A percentile compares a stretch with the other conserved stretches of the same genome.
These are phyloP conservation scores for Jaminaea rosea DNA, from an alignment of 1,284 basidiomycete genomes.

Conservation along the genomic window DNA sequence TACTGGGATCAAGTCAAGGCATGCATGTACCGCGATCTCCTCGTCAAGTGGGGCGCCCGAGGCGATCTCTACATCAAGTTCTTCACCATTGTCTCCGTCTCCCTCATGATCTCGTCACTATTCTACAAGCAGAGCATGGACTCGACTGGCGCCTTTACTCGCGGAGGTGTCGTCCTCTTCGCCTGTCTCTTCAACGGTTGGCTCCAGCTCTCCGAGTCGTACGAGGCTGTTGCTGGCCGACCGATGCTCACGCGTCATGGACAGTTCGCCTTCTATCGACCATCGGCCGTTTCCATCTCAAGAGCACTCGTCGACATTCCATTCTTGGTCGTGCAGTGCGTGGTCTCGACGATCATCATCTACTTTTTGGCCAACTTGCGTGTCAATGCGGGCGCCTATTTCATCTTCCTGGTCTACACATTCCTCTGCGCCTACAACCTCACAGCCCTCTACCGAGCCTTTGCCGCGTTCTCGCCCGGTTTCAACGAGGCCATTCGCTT, in stretches of 20 bases:
- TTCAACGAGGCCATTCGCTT: constrained; percentile 54
- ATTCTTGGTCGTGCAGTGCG: constrained; percentile 55
- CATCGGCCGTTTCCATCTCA: constrained; percentile 53
- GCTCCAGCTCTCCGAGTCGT: constrained; percentile 55
- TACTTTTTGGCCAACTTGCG: constrained; percentile 60
- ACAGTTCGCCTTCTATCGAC: constrained; percentile 49
- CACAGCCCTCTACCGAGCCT: constrained; percentile 40
- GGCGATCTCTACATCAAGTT: constrained; percentile 27
- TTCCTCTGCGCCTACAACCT: constrained; percentile 25
- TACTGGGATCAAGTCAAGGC: constrained; percentile 26
- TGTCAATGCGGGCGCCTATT: constrained; percentile 50
- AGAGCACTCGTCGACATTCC: constrained; percentile 64
- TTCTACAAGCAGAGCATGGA: constrained; percentile 30
- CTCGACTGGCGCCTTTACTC: constrained; percentile 20
- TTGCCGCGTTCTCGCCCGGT: constrained; percentile 50
- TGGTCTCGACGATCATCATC: constrained; percentile 55
- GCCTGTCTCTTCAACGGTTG: constrained; percentile 39
- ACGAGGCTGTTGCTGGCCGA: constrained; percentile 58
- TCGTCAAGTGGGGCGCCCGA: constrained; percentile 28
- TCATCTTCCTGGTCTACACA: constrained; percentile 34
- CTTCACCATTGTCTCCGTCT: constrained; percentile 33
- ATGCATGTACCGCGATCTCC: constrained; percentile 27
- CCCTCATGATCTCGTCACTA: constrained; percentile 25
- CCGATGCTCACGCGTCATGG: constrained; percentile 61
- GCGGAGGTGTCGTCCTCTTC: constrained; percentile 36